Evolutionary conservation across 1,284 basidiomycete species (phyloP).

Genomic region (Moesziomyces sp.): DNA sequence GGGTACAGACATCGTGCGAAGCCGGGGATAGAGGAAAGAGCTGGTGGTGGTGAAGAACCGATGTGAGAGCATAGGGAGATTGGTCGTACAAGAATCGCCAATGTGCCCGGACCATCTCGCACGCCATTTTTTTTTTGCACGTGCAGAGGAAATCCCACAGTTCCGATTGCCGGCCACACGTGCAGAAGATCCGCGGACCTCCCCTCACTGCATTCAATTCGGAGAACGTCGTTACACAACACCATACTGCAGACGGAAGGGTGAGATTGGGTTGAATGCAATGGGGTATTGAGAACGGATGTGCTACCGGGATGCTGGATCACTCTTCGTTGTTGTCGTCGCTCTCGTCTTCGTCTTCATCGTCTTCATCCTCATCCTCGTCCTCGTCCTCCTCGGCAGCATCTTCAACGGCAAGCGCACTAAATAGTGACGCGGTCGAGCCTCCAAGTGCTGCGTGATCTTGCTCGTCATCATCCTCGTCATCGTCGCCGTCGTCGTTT

Average conservation of each 20-base stretch:
- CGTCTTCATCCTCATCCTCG: constrained; percentile 15
- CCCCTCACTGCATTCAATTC: no score
- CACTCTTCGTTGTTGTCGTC: background rate
- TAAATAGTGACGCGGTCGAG: constrained; percentile 28
- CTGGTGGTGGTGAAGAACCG: background rate
- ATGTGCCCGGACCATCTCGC: constrained; percentile 15
- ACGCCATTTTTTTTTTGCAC: constrained; percentile 13
- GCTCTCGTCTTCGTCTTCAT: constrained; percentile 7
- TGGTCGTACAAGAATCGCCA: background rate
- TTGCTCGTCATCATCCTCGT: constrained; percentile 12
- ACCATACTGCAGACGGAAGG: no score
- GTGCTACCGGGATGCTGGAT: no score
- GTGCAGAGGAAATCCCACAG: background rate
- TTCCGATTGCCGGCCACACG: no score
- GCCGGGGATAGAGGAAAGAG: background rate
- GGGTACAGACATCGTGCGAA: constrained; percentile 31
- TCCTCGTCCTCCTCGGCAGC: constrained; percentile 35
- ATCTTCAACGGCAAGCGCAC: constrained; percentile 41
- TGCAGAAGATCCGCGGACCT: no score
- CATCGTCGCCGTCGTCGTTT: constrained; percentile 10
- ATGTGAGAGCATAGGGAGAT: background rate
- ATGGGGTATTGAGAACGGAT: background rate
- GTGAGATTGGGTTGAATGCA: background rate
- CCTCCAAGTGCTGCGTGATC: constrained; percentile 3
- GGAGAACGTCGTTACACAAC: no score